Percentiles rank a stretch among this genome's conserved stretches.
phyloP scores from a whole-genome alignment of 2,329 filamentous ascomycete genomes.

The Stemphylium vesicarium region DNA sequence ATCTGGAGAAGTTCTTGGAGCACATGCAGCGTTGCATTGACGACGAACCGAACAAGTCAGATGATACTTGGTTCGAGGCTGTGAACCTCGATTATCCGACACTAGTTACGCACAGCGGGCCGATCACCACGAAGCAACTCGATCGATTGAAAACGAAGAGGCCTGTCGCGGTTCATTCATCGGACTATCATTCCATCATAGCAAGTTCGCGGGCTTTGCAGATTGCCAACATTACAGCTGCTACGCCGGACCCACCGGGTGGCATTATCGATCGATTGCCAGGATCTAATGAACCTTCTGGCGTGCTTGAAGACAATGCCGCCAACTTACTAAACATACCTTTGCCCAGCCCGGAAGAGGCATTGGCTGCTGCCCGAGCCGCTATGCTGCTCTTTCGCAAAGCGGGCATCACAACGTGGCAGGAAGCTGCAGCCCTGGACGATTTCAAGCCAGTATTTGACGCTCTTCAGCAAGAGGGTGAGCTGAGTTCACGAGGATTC shows the following conservation, averaged over 20 bases:
- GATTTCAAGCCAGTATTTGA: slow-evolving; percentile 1
- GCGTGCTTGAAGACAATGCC: slow-evolving; percentile 4
- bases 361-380: neutral
- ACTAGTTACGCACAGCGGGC: neutral
- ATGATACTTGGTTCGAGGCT: slow-evolving; percentile 5
- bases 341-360: neutral
- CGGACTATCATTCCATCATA: slow-evolving; percentile 5
- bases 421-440: neutral
- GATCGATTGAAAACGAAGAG: neutral
- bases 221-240: slow-evolving; percentile 3
- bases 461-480: neutral
- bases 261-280: slow-evolving; percentile 1
- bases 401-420: slow-evolving; percentile 6
- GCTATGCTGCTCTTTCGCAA: slow-evolving; percentile 2
- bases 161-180: neutral
- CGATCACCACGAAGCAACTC: neutral
- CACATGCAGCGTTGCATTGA: slow-evolving; percentile 5
- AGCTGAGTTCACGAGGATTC: slow-evolving; percentile 2
- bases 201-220: neutral
- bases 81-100: slow-evolving; percentile 10
- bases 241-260: neutral
- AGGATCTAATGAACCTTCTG: slow-evolving; percentile 5
- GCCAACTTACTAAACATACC: neutral
- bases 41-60: neutral
- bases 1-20: neutral